phyloP scores from a whole-genome alignment of 1,139 yeast species.

The Suhomyces ambrosiae region DNA sequence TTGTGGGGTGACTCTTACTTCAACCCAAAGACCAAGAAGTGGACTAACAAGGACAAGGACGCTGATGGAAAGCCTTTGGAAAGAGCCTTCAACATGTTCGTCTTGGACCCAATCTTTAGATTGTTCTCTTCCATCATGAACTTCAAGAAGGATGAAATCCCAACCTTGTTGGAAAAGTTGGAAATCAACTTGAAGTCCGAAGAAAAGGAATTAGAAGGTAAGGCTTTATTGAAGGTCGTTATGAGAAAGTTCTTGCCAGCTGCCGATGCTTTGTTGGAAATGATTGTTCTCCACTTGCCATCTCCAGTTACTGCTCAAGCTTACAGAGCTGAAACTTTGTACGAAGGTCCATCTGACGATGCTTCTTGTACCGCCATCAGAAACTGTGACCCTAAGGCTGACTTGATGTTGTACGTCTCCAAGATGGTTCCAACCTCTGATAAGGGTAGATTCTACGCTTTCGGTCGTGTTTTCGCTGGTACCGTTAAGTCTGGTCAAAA shows the following conservation, averaged over 20 bases:
- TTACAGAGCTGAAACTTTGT: slow-evolving; percentile 98
- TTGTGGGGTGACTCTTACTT: slow-evolving; percentile 99
- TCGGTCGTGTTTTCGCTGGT: slow-evolving; percentile 99
- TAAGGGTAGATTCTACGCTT: slow-evolving; percentile 99
- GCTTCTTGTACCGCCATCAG: slow-evolving; percentile 87
- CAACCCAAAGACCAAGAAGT: slow-evolving; percentile 99
- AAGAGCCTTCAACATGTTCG: slow-evolving; percentile 99
- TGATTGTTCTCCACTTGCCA: slow-evolving; percentile 98
- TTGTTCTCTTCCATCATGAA: slow-evolving; percentile 59
- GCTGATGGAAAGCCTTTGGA: slow-evolving; percentile 95
- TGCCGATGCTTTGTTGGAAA: slow-evolving; percentile 98
- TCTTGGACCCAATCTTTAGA: slow-evolving; percentile 98
- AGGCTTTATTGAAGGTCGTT: slow-evolving; percentile 96
- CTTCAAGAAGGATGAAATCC: slow-evolving; percentile 87
- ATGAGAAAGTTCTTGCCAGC: slow-evolving; percentile 99
- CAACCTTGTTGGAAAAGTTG: slow-evolving; percentile 85
- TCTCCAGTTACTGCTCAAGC: slow-evolving; percentile 99
- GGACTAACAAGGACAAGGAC: slow-evolving; percentile 96
- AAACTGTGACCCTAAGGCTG: slow-evolving; percentile 98
- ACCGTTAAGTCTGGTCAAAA: slow-evolving; percentile 98
- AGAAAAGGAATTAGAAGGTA: slow-evolving; percentile 97
- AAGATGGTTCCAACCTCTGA: slow-evolving; percentile 99
- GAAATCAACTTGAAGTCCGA: slow-evolving; percentile 89
- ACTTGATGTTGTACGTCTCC: slow-evolving; percentile 98
- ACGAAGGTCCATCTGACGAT: slow-evolving; percentile 99